Base-by-base conservation (phyloP, 257 asterid genomes). In the Primulina tabacum region DNA sequence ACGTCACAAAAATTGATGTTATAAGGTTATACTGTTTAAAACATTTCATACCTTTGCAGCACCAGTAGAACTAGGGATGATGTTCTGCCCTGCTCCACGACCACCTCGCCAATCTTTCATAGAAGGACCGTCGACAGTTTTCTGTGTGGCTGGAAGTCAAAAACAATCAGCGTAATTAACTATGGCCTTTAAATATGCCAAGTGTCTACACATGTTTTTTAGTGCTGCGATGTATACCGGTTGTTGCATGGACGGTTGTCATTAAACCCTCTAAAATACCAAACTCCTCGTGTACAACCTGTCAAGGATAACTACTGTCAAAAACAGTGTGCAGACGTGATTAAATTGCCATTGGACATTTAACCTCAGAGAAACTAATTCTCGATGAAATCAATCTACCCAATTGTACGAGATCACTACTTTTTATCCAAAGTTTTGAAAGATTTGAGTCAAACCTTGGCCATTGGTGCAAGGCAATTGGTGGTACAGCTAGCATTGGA, bases 71-170 rank as follows among this genome's bases (percentile, higher is more conserved):
- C 99, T 94, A 53, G 99, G 99, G 70, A 94, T 94, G 79, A 94
- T 94, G 78, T 94, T 94, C 78, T 94, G 99, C 26, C 86, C 92
- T 62, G 98, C 99, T 79, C 99, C 99, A 61, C 99, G 97, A 68
- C 99, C 99, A 71, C 99, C 99, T 16, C 98, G 73, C 99, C 99
- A 94, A 76, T 94, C 99, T 83, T 94, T 94, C 99, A 74, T 89
- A 33, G 99, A 94, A 75, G 98, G 98, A 30, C 99, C 99, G 75
- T 94, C 99, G 58, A 94, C 99, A 32, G 99, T 88, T 89, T 94
- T 89, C 75, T 94, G 98, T 30, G 99, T 94, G 79, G 99, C 99
- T 94, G 88, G 73, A 75, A 69, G 80, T 61, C 61, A 67, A 73
- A 18, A 79, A 76, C 24, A 70, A 38, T 53, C 24, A 59, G 71